These are phyloP conservation scores for Saturnispora sekii DNA, from an alignment of 805 yeast genomes.

Conservation along the genomic window DNA sequence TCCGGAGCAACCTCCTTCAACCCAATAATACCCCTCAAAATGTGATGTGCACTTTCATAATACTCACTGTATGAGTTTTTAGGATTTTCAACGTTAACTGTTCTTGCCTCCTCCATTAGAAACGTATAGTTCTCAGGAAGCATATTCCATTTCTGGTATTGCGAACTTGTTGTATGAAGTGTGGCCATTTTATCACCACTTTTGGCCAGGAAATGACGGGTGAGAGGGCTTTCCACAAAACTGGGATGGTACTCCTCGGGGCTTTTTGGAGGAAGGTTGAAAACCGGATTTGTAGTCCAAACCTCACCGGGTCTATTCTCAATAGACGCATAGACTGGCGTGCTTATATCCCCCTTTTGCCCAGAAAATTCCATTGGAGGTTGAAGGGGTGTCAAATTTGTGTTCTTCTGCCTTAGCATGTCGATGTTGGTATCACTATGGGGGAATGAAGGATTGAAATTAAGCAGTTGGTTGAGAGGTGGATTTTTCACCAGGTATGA, in stretches of 20 bases:
- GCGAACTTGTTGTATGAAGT: too few species aligned
- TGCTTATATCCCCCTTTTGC: neutral
- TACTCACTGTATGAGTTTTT: neutral
- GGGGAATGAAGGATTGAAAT: too few species aligned
- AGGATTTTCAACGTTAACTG: neutral
- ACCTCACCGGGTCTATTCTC: neutral
- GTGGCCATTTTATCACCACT: neutral
- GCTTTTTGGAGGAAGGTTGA: constrained; percentile 1
- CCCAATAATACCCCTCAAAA: constrained; percentile 3
- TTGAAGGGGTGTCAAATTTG: neutral
- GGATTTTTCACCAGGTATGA: too few species aligned
- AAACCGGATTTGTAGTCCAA: constrained; percentile 4
- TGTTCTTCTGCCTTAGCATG: too few species aligned
- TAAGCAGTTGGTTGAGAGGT: too few species aligned
- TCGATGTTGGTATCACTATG: too few species aligned
- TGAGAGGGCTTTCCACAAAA: neutral
- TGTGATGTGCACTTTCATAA: constrained; percentile 4
- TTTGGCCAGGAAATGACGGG: neutral
- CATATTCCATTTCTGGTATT: too few species aligned
- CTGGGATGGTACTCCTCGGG: neutral
- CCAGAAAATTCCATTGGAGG: neutral
- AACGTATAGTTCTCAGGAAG: too few species aligned
- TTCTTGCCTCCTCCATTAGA: neutral
- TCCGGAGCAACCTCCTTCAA: neutral
- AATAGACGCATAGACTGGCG: neutral